Conservation (phyloP, 192 early-diverging fungal species). For the Allomyces macrogynus region DNA sequence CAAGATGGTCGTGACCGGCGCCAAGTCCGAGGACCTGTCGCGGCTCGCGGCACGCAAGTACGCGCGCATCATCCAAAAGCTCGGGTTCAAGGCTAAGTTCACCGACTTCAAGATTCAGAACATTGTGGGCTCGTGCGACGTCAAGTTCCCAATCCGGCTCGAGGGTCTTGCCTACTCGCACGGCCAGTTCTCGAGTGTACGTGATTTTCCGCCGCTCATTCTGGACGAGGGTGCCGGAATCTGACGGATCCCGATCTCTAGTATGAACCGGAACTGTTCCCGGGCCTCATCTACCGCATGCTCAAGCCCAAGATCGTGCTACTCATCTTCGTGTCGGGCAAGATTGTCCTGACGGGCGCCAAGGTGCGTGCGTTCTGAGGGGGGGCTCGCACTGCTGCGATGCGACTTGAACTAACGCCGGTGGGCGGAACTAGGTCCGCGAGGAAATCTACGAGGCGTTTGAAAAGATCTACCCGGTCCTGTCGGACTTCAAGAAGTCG, state of each 20-base stretch:
- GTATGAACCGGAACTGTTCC: slow-evolving; percentile 99
- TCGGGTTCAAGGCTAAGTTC: slow-evolving; percentile 94
- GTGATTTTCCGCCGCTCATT: no score
- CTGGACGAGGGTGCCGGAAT: no score
- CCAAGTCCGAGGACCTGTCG: slow-evolving; percentile 93
- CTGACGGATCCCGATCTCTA: slow-evolving; percentile 17
- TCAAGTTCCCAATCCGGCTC: slow-evolving; percentile 97
- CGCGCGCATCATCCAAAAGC: slow-evolving; percentile 95
- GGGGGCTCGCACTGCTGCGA: neutral
- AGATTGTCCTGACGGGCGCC: slow-evolving; percentile 98
- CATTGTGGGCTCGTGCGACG: slow-evolving; percentile 97
- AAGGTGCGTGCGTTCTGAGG: slow-evolving; percentile 29
- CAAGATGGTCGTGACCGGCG: slow-evolving; percentile 98
- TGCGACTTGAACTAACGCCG: neutral
- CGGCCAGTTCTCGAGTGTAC: slow-evolving; percentile 71
- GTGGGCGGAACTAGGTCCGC: slow-evolving; percentile 19
- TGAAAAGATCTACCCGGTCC: slow-evolving; percentile 91
- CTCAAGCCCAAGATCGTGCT: slow-evolving; percentile 94
- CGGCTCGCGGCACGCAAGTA: slow-evolving; percentile 95
- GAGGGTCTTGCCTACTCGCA: slow-evolving; percentile 91
- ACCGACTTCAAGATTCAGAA: slow-evolving; percentile 99
- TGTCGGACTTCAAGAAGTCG: slow-evolving; percentile 66
- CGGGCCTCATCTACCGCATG: slow-evolving; percentile 98
- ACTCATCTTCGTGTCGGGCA: slow-evolving; percentile 96
- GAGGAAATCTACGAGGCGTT: slow-evolving; percentile 97